Conservation (phyloP, 768 basidiomycete species). For the Galerina marginata region DNA sequence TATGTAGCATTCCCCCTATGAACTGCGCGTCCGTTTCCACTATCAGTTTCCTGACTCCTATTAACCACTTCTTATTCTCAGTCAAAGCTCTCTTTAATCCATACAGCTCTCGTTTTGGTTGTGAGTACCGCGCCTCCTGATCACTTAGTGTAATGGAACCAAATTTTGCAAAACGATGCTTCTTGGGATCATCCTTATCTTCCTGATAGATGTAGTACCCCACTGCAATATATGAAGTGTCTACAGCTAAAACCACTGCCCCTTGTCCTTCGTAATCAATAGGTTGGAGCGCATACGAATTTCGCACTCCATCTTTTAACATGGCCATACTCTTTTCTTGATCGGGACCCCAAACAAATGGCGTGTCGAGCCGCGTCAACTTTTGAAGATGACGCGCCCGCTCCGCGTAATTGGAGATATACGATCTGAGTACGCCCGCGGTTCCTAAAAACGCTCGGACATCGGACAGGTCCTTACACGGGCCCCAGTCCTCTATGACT, state of each 20-base stretch:
- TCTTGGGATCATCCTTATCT: conserved; percentile 23
- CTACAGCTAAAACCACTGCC: conserved; percentile 39
- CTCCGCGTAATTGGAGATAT: conserved; percentile 29
- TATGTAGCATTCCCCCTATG: conserved; percentile 37
- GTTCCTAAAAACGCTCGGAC: conserved; percentile 34
- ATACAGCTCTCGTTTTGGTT: conserved; percentile 46
- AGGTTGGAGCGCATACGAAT: conserved; percentile 27
- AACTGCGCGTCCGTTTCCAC: conserved; percentile 40
- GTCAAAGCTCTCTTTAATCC: conserved; percentile 35
- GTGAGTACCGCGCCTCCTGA: conserved; percentile 37
- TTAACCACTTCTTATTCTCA: conserved; percentile 21
- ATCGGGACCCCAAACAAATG: conserved; percentile 7
- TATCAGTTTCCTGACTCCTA: conserved; percentile 32
- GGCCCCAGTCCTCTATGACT: conserved; percentile 28
- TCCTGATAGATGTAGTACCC: conserved; percentile 44
- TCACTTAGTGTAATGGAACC: conserved; percentile 44
- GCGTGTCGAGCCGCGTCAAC: conserved; percentile 24
- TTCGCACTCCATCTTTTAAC: conserved; percentile 27
- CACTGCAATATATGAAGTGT: conserved; percentile 38
- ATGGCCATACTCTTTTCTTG: conserved; percentile 14
- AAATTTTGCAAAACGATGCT: conserved; percentile 35
- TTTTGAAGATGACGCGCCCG: conserved; percentile 20
- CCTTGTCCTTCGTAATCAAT: conserved; percentile 29
- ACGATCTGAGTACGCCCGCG: conserved; percentile 24
- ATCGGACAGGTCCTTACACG: conserved; percentile 21